Evolutionary conservation across 2,329 filamentous ascomycete species (phyloP), one percentile per base, ranked within the genome.

Genomic region (Mycogone perniciosa): DNA sequence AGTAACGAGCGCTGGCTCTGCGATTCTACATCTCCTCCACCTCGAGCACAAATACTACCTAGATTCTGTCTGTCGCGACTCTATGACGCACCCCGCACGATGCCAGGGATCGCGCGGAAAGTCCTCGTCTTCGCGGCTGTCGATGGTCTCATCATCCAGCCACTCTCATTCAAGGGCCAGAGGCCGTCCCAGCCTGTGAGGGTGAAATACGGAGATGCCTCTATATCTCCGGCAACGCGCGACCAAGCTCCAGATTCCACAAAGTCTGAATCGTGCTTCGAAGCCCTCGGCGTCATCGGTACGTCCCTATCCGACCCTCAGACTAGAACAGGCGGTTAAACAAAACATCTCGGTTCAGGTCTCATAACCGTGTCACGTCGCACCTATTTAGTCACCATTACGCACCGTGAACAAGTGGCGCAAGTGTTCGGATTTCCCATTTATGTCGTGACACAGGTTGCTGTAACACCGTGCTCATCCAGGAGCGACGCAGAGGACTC

Each of bases 381-480:
- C 30, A 88, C 84, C 56, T 97, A 92, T 68, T 79, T 99, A 6
- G 80, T 99, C 52, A 86, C 89, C 8, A 95, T 99, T 61, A 90
- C 86, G 26, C 81, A 84, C 52, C 87, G 92, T 43, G 81, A 95
- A 62, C 88, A 95, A 66, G 90, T 97, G 45, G 93, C 93, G 3
- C 85, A 91, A 57, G 83, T 97, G 45, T 83, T 85, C 57, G 89
- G 89, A 5, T 84, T 81, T 50, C 85, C 91, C 0, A 75, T 97
- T 50, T 99, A 95, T 67, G 84, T 89, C 37, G 82, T 96, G 53
- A 93, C 87, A 40, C 89, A 95, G 59, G 88, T 97, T 31, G 86
- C 89, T 6, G 74, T 97, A n/a, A 95, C 95, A 5, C 93, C 93
- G 1, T 83, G 93, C 48, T 81, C 84, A 2, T 92, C 87, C 5